Evolutionary conservation across 108 stramenopile genomes (phyloP), one percentile per base, ranked within the genome.

Genomic region (Skeletonema marinoi): DNA sequence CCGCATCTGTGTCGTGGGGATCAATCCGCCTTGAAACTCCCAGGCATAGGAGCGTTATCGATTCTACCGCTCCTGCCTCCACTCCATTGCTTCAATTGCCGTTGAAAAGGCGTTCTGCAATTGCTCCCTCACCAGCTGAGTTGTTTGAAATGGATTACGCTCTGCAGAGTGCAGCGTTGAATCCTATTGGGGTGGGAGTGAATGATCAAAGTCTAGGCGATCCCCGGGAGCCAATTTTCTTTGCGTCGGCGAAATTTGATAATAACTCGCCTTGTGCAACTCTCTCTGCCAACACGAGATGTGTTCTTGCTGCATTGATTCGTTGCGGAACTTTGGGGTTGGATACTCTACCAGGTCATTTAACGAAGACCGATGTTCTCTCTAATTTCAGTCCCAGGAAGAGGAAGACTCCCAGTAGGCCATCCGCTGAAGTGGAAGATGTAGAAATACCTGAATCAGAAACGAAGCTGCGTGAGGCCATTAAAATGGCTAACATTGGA

Each of bases 291-390:
- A 87, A 81, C 68, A 87, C 85, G 50, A 74, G 89, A 63, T 92
- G 90, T 78, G 65, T 93, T 8, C 74, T 95, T 25, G 92, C 94
- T 9, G 89, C 89, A 25, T 70, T 95, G 73, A 85, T 95, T 58
- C 88, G 92, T 12, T 77, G 90, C 41, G 82, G 89, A 29, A 86
- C 88, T 2, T 73, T 95, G 19, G 90, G 86, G 2, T 68, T 73
- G 65, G 88, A 90, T 70, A 84, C 88, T 31, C 51, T 95, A 12
- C 80, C 91, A 7, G 78, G 84, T 0, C 92, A 95, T 85, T 67
- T 95, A 60, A 89, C 85, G 0, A 83, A 88, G 44, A 84, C 51
- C 3, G 60, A 85, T 2, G 50, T 91, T 1, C 75, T 93, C 29
- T 70, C 62, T 11, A 78, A 75, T 44, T 89, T 89, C 74, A 81